Base-by-base conservation (phyloP, 208 protist genomes). In the Trichomonas tenax region DNA sequence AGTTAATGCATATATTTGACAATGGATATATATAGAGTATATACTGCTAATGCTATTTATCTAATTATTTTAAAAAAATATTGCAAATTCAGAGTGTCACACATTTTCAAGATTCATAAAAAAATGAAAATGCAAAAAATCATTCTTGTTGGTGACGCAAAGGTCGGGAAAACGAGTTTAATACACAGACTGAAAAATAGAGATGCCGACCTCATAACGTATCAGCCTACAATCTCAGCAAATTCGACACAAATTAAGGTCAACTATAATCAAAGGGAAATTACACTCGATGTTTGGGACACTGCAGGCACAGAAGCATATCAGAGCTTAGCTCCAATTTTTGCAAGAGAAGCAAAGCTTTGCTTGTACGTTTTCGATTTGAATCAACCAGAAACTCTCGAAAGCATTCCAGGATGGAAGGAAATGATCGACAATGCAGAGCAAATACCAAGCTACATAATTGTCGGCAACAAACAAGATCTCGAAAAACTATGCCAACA, bases 381-480 rank as follows among this genome's bases (percentile, higher is more conserved):
- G 26, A 21, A 38, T 10, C 8, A 81, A 38, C 41, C 23, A 58
- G 90, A 63, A 40, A 41, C 90, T 31, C 51, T 96, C 46, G 90
- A 63, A 40, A 96, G 36, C 38, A 34, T 96, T 40, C 38, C 40
- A 14, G 17, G 36, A 40, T 96, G 90, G 90, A 58, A 63, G 9
- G 10, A 96, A 96, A 72, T n/a, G 17, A 40, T 89, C 3, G 11
- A 46, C 3, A 38, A 41, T 14, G 26, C 3, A n/a, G 82, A 34
- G 15, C 11, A 89, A 3, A 38, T 14, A n/a, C 82, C 82, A 48
- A 8, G 9, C n/a, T 40, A 99, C 96, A 99, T 99, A 97, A 98
- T 99, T 15, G 98, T 99, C 82, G 99, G 99, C 81, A 99, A 99
- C 98, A 99, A 99, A 97, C 98, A 97, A 95, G 98, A 98, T 97